phyloP scores from a whole-genome alignment of 169 alveolate species.

The Plasmodium coatneyi region DNA sequence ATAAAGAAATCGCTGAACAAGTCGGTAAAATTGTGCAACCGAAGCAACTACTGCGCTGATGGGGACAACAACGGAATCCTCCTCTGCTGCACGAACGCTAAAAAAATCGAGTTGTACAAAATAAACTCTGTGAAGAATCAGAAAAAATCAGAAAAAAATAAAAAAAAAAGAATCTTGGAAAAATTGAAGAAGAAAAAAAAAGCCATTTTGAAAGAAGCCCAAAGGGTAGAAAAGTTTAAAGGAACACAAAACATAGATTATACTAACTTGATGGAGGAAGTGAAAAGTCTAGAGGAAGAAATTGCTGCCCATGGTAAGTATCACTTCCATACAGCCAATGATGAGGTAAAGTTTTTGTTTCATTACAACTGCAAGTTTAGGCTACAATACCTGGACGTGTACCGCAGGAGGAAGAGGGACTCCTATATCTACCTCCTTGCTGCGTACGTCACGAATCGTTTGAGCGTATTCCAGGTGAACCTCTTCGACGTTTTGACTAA shows the following conservation, averaged over 20 bases:
- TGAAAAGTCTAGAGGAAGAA: conserved; percentile 37
- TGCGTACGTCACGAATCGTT: conserved; percentile 51
- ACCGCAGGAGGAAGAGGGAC: conserved; percentile 46
- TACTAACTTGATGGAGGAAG: conserved; percentile 1
- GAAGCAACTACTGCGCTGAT: conserved; percentile 45
- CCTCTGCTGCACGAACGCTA: conserved; percentile 56
- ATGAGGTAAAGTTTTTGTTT: conserved; percentile 70
- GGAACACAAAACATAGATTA: conserved; percentile 47
- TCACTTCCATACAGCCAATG: conserved; percentile 67
- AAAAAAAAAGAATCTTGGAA: conserved; percentile 67
- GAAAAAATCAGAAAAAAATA: conserved; percentile 70
- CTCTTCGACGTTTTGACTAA: conserved; percentile 76
- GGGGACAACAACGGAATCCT: conserved; percentile 66
- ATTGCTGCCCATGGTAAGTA: conserved; percentile 25
- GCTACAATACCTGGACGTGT: conserved; percentile 54
- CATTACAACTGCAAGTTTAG: conserved; percentile 49
- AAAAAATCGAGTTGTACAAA: conserved; percentile 64
- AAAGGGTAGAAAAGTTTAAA: conserved; percentile 50
- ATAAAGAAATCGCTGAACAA: conserved; percentile 7
- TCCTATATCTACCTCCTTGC: conserved; percentile 13
- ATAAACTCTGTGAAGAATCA: conserved; percentile 72
- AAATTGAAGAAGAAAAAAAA: conserved; percentile 67
- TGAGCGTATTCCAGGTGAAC: conserved; percentile 76
- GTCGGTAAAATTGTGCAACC: conserved; percentile 14
- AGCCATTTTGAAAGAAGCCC: conserved; percentile 16